phyloP scores from a whole-genome alignment of 2,329 filamentous ascomycete genomes.

The Cryphonectria parasitica region DNA sequence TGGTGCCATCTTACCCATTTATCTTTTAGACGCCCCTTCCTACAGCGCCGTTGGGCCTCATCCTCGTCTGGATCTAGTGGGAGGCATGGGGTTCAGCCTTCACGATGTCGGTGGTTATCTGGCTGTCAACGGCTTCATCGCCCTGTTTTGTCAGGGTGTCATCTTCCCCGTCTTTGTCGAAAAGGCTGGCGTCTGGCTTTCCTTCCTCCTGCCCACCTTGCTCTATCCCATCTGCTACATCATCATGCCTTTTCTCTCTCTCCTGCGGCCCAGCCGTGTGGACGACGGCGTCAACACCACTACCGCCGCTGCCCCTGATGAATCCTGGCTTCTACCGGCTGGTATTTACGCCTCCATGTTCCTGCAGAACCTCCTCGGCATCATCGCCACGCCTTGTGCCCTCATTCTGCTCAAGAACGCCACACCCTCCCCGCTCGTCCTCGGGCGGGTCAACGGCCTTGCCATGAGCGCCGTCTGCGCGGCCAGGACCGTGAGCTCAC shows the following conservation, averaged over 20 bases:
- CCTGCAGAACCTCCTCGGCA: constrained; percentile 69
- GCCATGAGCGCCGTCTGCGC: constrained; percentile 74
- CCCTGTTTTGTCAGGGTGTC: constrained; percentile 72
- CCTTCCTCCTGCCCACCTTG: constrained; percentile 67
- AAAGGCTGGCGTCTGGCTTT: constrained; percentile 67
- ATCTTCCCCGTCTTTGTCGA: constrained; percentile 47
- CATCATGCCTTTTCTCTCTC: constrained; percentile 68
- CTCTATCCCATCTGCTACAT: constrained; percentile 71
- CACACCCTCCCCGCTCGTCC: constrained; percentile 61
- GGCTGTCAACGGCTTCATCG: constrained; percentile 69
- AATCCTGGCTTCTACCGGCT: constrained; percentile 50
- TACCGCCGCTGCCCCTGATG: accelerated
- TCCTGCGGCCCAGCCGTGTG: constrained; percentile 49
- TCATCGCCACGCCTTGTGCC: constrained; percentile 69
- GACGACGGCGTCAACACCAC: constrained; percentile 24
- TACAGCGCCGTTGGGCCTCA: constrained; percentile 11
- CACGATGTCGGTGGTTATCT: constrained; percentile 71
- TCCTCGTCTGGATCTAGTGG: constrained; percentile 48
- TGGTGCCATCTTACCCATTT: constrained; percentile 46
- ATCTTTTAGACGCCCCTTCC: constrained; percentile 45
- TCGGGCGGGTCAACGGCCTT: constrained; percentile 74
- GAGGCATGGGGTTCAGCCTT: constrained; percentile 68
- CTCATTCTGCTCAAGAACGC: constrained; percentile 76
- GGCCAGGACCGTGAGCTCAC: constrained; percentile 70
- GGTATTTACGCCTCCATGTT: constrained; percentile 69